These are phyloP conservation scores for Ustilago cynodontis DNA, from an alignment of 1,284 basidiomycete species.

Conservation along the genomic window DNA sequence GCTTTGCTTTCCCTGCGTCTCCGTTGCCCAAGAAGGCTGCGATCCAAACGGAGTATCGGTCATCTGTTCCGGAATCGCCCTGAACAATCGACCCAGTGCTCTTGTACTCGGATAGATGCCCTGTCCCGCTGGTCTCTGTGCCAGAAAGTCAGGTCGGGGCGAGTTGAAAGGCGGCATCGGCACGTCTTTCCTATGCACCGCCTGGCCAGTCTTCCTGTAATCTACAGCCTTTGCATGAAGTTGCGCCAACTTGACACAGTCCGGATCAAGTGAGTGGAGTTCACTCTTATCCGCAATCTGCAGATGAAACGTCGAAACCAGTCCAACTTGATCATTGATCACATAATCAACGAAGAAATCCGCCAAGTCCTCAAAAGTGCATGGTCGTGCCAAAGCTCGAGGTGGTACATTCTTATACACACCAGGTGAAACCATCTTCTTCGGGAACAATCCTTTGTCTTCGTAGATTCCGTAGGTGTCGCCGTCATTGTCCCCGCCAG, in stretches of 20 bases:
- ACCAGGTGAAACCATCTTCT: constrained; percentile 72
- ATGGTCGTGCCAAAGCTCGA: constrained; percentile 74
- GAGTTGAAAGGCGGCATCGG: constrained; percentile 24
- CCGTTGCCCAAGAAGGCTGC: constrained; percentile 11
- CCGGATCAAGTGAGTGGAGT: constrained; percentile 74
- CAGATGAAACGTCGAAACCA: constrained; percentile 75
- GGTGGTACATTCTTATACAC: constrained; percentile 74
- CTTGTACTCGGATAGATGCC: constrained; percentile 26
- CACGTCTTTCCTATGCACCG: constrained; percentile 34
- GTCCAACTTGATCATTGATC: constrained; percentile 76
- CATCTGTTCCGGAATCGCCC: constrained; percentile 30
- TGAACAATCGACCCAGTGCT: constrained; percentile 28
- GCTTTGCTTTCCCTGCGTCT: constrained; percentile 8
- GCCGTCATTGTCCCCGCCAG: constrained; percentile 51
- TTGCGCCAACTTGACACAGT: constrained; percentile 77
- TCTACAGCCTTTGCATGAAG: constrained; percentile 77
- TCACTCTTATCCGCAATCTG: constrained; percentile 78
- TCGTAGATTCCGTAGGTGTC: constrained; percentile 72
- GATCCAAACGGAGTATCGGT: constrained; percentile 33
- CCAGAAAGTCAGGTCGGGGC: constrained; percentile 27
- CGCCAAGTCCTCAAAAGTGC: constrained; percentile 77
- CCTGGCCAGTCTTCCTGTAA: constrained; percentile 54
- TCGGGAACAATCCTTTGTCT: constrained; percentile 73
- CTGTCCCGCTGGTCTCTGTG: constrained; percentile 20
- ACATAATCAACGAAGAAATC: constrained; percentile 78